Base-by-base conservation (phyloP, 306 rosid genomes). In the Hylodesmum podocarpum region DNA sequence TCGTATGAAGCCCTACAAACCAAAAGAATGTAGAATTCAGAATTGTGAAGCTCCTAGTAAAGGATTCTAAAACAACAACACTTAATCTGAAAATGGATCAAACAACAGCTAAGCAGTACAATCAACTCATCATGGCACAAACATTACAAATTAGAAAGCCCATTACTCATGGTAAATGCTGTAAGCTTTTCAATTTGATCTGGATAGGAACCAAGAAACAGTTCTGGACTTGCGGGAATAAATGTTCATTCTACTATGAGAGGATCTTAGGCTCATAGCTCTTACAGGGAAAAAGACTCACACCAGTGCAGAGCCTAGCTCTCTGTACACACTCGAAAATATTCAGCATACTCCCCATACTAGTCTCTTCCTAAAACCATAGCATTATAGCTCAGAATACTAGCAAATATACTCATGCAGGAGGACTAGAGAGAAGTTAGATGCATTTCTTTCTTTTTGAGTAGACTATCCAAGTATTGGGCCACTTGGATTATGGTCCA, bases 1-100 rank as follows among this genome's bases (percentile, higher is more conserved):
- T 21, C 86, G 86, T 55, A 94, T 87, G 86, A 91, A 94, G 64
- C 98, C 97, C 98, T 94, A 73, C 73, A 86, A 63, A 51, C 66
- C 70, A 43, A 76, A 79, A 79, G 27, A 63, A 72, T 10, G 71
- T 13, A 63, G 53, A 57, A 57, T 57, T 27, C 18, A 27, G 65
- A 13, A 57, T 57, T 57, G 11, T 2, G 21, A 57, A 49, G 11
- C 49, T 40, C 27, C 40, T 27, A 62, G 4, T 24, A 47, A 19
- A 43, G 47, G 44, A 76, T 22, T 54, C n/a, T 14, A 11, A 29
- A 37, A 75, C 27, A 14, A 49, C 46, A 40, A 13, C 13, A 73
- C 27, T 40, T 37, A 22, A 67, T 28, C 4, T 8, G 31, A 57
- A 16, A 75, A 24, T 24, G 41, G 29, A 66, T 47, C 54, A 55